phyloP scores from a whole-genome alignment of 306 rosid genomes.

The Lablab purpureus region DNA sequence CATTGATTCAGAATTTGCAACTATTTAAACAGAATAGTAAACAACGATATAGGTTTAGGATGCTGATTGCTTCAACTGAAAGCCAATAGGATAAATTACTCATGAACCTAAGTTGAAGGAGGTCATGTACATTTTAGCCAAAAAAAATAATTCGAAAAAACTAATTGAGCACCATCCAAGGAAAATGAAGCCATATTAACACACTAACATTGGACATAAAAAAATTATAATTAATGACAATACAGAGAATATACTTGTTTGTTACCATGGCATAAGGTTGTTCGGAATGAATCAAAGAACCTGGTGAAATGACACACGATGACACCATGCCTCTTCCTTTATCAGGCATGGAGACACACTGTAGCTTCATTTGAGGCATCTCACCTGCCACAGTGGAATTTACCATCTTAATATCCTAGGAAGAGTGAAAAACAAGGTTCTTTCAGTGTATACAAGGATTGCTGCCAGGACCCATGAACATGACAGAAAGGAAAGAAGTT shows the following conservation, averaged over 20 bases:
- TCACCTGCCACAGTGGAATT: constrained; percentile 66
- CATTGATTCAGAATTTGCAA: not conserved
- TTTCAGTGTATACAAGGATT: constrained; percentile 19
- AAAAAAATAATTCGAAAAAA: not conserved
- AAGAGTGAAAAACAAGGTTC: constrained; percentile 26
- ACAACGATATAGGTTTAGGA: not conserved
- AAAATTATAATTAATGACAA: constrained; percentile 16
- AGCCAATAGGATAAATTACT: constrained; percentile 2
- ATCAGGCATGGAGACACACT: constrained; percentile 59
- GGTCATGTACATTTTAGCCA: constrained; percentile 13
- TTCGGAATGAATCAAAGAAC: constrained; percentile 79
- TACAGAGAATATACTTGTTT: constrained; percentile 22
- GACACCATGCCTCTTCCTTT: constrained; percentile 82
- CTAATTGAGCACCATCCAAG: not conserved
- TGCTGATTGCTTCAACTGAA: constrained; percentile 4
- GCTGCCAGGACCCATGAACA: not conserved
- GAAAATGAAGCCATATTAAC: constrained; percentile 26
- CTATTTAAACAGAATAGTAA: constrained; percentile 1
- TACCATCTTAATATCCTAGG: constrained; percentile 42
- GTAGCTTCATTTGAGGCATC: constrained; percentile 56
- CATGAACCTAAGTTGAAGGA: constrained; percentile 24
- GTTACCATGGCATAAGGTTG: constrained; percentile 83
- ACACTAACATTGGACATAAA: not conserved
- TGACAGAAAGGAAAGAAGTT: constrained; percentile 5
- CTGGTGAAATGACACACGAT: constrained; percentile 60